Conservation (phyloP, 2,329 filamentous ascomycete genomes). For the Diplodia mutila region DNA sequence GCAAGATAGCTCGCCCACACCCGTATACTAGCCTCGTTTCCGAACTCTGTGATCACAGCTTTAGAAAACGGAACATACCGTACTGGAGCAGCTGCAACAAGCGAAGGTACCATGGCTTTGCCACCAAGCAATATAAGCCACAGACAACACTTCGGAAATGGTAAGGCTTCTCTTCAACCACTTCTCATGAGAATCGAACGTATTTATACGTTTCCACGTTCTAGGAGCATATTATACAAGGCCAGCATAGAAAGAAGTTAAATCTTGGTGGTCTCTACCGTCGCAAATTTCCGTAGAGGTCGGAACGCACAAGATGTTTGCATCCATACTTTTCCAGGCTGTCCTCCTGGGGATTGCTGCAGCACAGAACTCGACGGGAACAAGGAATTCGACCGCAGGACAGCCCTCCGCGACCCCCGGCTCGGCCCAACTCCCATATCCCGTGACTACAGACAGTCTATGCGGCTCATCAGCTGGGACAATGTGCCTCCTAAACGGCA, state of each 20-base stretch:
- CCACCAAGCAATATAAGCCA: not conserved
- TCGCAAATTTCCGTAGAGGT: not conserved
- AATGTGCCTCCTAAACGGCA: constrained; percentile 5
- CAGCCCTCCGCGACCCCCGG: no score
- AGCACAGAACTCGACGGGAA: not conserved
- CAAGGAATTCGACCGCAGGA: not conserved
- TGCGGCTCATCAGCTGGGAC: not conserved
- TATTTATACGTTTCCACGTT: not conserved
- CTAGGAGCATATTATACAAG: no score
- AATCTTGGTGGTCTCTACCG: not conserved
- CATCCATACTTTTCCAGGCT: not conserved
- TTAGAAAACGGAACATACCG: not conserved
- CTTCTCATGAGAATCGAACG: no score
- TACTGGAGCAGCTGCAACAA: not conserved
- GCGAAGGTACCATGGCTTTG: not conserved
- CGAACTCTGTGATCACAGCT: no score
- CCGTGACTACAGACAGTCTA: not conserved
- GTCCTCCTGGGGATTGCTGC: not conserved
- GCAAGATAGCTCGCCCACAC: no score
- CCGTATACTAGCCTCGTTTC: no score
- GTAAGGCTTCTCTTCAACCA: no score
- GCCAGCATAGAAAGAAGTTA: no score
- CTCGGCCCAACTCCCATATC: no score
- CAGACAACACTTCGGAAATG: not conserved
- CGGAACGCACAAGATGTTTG: not conserved